A percentile compares a stretch with the other conserved stretches of the same genome.
Evolutionary conservation across 495 filamentous ascomycete species (phyloP).

Genomic region (Aspergillus bridgeri): DNA sequence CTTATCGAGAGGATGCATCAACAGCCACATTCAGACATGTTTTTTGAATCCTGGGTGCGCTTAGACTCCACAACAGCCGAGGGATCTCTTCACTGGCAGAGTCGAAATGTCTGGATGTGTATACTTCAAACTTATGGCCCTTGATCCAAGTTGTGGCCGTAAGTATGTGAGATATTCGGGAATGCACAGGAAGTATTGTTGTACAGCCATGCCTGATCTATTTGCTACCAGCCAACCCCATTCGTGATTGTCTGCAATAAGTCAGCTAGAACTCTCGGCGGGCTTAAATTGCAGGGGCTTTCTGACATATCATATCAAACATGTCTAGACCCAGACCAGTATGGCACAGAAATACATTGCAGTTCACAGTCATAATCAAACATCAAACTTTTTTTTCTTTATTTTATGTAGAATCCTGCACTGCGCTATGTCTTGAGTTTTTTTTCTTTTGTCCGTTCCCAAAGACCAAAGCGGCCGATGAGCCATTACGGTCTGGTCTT

Average conservation of each 20-base stretch:
- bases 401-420: slow-evolving; percentile 15
- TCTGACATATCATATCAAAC: background rate
- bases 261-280: background rate
- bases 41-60: no score
- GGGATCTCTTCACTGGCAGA: background rate
- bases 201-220: no score
- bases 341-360: background rate
- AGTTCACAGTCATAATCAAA: slow-evolving; percentile 5
- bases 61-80: background rate
- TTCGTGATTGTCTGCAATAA: no score
- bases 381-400: slow-evolving; percentile 17
- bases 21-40: background rate
- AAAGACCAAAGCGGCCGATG: slow-evolving; percentile 13
- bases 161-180: background rate
- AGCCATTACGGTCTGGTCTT: slow-evolving; percentile 13
- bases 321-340: background rate
- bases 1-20: background rate
- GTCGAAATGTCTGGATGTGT: background rate
- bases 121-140: background rate
- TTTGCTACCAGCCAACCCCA: no score
- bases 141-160: background rate
- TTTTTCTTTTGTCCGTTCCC: slow-evolving; percentile 13
- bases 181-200: background rate
- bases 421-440: slow-evolving; percentile 14
- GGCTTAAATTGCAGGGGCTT: background rate